Percentiles rank a stretch among this genome's conserved stretches.
Evolutionary conservation across 768 basidiomycete species (phyloP).

Genomic region (Russula foetens): DNA sequence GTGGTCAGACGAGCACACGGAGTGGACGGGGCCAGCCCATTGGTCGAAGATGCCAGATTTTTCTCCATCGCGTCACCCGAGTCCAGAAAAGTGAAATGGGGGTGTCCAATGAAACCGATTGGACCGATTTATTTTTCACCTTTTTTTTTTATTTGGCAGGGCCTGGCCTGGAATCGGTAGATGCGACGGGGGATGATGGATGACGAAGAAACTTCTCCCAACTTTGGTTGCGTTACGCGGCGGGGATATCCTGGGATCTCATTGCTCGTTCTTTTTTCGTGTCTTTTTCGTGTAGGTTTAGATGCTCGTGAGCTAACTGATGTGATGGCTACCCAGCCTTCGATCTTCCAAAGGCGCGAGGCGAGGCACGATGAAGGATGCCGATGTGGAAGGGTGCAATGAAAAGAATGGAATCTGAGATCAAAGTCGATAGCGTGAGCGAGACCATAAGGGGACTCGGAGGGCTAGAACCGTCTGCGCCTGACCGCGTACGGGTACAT

Average conservation of each 20-base stretch:
- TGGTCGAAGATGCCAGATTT: slow-evolving; percentile 1
- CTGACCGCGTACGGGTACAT: too few species aligned
- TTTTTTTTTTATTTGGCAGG: not conserved
- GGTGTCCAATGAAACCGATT: not conserved
- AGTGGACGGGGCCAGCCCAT: not conserved
- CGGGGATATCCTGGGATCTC: too few species aligned
- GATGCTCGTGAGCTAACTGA: not conserved
- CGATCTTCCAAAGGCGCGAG: not conserved
- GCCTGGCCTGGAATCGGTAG: slow-evolving; percentile 7
- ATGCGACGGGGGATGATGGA: not conserved
- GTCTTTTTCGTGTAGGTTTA: not conserved
- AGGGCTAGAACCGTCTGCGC: not conserved
- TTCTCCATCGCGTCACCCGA: not conserved
- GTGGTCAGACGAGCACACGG: not conserved
- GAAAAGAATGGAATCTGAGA: too few species aligned
- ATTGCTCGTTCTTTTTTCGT: too few species aligned
- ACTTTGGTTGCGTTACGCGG: too few species aligned
- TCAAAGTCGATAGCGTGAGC: not conserved
- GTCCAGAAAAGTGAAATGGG: not conserved
- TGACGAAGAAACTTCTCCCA: not conserved
- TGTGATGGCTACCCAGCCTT: not conserved
- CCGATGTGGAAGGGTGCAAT: too few species aligned
- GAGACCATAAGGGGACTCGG: too few species aligned
- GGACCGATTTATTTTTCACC: not conserved
- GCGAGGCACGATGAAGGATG: not conserved